Percentiles rank a stretch among this genome's conserved stretches.
Conservation (phyloP, 768 basidiomycete genomes). For the Trametes elegans region DNA sequence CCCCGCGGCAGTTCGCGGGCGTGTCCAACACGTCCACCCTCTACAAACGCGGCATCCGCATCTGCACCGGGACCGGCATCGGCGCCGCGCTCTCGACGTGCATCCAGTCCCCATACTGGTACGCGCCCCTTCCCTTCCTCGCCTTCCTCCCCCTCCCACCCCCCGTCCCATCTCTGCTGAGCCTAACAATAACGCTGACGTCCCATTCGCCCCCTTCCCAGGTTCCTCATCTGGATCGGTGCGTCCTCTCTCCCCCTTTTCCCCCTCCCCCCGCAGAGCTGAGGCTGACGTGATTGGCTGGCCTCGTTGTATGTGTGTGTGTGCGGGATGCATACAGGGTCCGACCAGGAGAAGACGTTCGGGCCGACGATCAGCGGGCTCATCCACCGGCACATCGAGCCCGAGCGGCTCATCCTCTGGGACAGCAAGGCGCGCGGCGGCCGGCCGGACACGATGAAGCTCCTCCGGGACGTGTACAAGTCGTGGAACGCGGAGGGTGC, state of each 20-base stretch:
- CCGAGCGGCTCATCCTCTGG: constrained; percentile 75
- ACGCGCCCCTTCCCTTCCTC: constrained; percentile 27
- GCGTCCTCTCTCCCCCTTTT: constrained; percentile 34
- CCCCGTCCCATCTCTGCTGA: not conserved
- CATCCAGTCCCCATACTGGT: constrained; percentile 75
- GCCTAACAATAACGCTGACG: constrained; percentile 2
- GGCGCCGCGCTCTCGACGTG: constrained; percentile 78
- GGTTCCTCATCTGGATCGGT: constrained; percentile 77
- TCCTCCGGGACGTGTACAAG: constrained; percentile 65
- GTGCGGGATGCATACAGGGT: constrained; percentile 52
- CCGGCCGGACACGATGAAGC: constrained; percentile 75
- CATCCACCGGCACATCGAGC: constrained; percentile 67
- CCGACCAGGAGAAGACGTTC: constrained; percentile 82
- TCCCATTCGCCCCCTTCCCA: constrained; percentile 24
- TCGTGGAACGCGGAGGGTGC: constrained; percentile 68
- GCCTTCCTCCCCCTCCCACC: too few relatives aligned
- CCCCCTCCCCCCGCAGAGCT: not conserved
- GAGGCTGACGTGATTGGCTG: constrained; percentile 18
- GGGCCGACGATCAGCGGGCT: constrained; percentile 76
- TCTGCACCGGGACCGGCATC: constrained; percentile 81
- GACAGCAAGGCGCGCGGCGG: constrained; percentile 73
- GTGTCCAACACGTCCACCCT: constrained; percentile 78
- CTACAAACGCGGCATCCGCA: constrained; percentile 78
- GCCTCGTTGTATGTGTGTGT: too few relatives aligned
- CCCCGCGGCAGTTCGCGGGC: constrained; percentile 64